phyloP scores from a whole-genome alignment of 1,139 yeast species.

The Nakaseomyces delphensis region DNA sequence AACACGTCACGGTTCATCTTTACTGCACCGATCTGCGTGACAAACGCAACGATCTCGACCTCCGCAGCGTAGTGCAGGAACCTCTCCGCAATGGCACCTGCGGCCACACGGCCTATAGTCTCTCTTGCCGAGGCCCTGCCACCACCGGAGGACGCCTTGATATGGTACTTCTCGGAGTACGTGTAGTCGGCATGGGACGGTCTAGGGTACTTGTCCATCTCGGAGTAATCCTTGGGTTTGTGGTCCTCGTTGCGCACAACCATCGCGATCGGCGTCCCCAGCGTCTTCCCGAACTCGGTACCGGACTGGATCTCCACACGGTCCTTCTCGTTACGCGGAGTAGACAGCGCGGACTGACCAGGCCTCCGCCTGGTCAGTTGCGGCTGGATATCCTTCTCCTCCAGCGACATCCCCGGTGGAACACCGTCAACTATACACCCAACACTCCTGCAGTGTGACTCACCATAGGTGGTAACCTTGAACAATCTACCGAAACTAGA shows the following conservation, averaged over 20 bases:
- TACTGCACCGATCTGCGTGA: conserved; percentile 76
- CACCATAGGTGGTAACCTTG: conserved; percentile 92
- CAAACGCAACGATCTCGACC: conserved; percentile 95
- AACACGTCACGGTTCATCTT: conserved; percentile 67
- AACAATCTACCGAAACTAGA: conserved; percentile 56
- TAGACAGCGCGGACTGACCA: conserved; percentile 84
- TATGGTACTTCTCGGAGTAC: conserved; percentile 80
- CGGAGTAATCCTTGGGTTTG: conserved; percentile 91
- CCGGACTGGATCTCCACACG: conserved; percentile 89
- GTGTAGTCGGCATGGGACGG: conserved; percentile 98
- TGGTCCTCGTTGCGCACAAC: conserved; percentile 88
- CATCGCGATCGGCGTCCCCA: conserved; percentile 96
- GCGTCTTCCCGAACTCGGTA: conserved; percentile 79
- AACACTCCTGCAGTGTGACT: conserved; percentile 95
- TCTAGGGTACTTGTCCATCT: conserved; percentile 90
- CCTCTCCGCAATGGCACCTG: conserved; percentile 97
- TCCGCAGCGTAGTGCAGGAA: conserved; percentile 64
- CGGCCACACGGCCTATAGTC: conserved; percentile 97
- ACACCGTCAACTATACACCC: conserved; percentile 98
- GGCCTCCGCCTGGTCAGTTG: conserved; percentile 96
- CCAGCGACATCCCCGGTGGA: conserved; percentile 84
- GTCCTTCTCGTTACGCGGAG: conserved; percentile 95
- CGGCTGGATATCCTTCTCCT: conserved; percentile 87
- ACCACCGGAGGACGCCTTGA: conserved; percentile 92
- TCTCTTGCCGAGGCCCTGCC: conserved; percentile 97